Conservation (phyloP, 2,329 filamentous ascomycete genomes). For the Epicoccum sorghinum region DNA sequence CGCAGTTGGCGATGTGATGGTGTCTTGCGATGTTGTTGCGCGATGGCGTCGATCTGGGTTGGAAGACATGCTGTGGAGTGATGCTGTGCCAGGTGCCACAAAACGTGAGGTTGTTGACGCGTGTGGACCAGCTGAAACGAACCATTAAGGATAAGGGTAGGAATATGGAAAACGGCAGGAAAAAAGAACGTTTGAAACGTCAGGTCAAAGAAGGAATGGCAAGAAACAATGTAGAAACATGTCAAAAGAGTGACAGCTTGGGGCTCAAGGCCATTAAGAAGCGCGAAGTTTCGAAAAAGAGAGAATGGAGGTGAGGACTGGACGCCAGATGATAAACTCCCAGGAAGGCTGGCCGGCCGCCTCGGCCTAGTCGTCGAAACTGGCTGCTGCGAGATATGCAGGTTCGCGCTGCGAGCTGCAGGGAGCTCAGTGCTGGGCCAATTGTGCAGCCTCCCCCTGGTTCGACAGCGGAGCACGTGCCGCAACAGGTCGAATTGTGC, state of each 20-base stretch:
- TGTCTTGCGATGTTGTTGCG: constrained; percentile 31
- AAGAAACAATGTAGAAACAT: constrained; percentile 41
- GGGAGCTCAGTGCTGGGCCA: constrained; percentile 26
- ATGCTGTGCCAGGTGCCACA: constrained; percentile 27
- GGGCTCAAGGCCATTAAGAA: constrained; percentile 44
- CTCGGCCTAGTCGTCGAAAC: constrained; percentile 21
- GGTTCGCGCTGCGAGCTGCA: constrained; percentile 38
- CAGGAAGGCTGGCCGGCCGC: constrained; percentile 26
- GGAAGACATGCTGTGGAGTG: constrained; percentile 40
- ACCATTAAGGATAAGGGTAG: constrained; percentile 40
- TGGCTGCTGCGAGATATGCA: constrained; percentile 40
- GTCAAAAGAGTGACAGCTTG: constrained; percentile 44
- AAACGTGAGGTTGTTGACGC: constrained; percentile 29
- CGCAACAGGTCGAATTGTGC: constrained; percentile 22
- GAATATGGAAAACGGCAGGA: constrained; percentile 24
- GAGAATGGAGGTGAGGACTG: constrained; percentile 39
- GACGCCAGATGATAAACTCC: constrained; percentile 37
- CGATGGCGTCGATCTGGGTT: constrained; percentile 28
- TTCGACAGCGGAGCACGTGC: constrained; percentile 32
- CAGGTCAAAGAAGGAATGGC: constrained; percentile 40
- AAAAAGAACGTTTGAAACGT: constrained; percentile 31
- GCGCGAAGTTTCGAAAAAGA: constrained; percentile 35
- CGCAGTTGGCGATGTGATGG: constrained; percentile 33
- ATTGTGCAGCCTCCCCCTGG: constrained; percentile 32
- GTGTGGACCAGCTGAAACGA: constrained; percentile 31